These are phyloP conservation scores for Cucumis sativus DNA, from an alignment of 306 rosid genomes.

Conservation along the genomic window DNA sequence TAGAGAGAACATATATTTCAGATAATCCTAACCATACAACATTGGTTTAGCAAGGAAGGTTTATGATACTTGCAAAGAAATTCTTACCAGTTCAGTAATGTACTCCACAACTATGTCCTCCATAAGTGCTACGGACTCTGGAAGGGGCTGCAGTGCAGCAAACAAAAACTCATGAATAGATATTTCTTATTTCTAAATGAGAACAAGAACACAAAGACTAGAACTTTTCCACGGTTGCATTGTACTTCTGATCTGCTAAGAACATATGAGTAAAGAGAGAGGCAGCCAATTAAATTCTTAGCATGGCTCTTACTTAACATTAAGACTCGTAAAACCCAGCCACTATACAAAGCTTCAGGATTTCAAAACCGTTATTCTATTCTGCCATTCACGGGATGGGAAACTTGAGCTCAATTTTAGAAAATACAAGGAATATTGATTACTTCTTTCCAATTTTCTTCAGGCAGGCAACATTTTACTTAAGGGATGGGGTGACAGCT, in stretches of 20 bases:
- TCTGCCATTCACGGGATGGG: background rate
- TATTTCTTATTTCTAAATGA: background rate
- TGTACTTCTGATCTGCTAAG: background rate
- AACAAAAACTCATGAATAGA: background rate
- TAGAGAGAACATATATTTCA: slow-evolving; percentile 9
- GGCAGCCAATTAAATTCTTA: background rate
- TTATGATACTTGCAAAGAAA: background rate
- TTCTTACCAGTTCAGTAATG: slow-evolving; percentile 61
- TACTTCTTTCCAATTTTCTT: background rate
- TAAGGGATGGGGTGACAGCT: background rate
- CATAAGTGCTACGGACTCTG: slow-evolving; percentile 80
- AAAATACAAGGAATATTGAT: background rate
- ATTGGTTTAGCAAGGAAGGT: background rate
- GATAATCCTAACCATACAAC: background rate
- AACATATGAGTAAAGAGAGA: background rate
- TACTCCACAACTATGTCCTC: slow-evolving; percentile 90
- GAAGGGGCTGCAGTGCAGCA: slow-evolving; percentile 55
- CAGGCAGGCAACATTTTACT: background rate
- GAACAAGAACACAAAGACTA: background rate
- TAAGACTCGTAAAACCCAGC: background rate
- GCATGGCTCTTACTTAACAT: background rate
- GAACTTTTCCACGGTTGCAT: background rate
- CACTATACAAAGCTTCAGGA: background rate
- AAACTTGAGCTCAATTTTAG: background rate
- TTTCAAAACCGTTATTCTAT: background rate